A percentile compares a stretch with the other conserved stretches of the same genome.
These are phyloP conservation scores for Fusarium drepaniforme DNA, from an alignment of 2,329 filamentous ascomycete species.

Conservation along the genomic window DNA sequence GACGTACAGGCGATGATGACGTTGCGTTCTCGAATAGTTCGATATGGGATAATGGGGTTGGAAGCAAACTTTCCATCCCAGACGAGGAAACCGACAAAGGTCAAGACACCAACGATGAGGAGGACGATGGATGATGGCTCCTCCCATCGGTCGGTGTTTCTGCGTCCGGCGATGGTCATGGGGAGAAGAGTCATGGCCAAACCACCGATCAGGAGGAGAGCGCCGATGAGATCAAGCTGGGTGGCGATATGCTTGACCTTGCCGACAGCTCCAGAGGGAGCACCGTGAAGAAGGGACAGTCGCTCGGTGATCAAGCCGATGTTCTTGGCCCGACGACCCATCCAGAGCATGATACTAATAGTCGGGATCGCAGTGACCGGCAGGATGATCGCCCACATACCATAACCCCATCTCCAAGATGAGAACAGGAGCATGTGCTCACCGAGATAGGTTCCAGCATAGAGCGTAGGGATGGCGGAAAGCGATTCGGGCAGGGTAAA, in stretches of 20 bases:
- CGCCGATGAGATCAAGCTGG: slow-evolving; percentile 23
- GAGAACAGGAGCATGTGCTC: slow-evolving; percentile 27
- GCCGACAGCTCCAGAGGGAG: neutral
- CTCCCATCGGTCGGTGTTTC: slow-evolving; percentile 32
- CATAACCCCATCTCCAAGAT: slow-evolving; percentile 32
- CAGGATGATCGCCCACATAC: slow-evolving; percentile 28
- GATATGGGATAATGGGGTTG: slow-evolving; percentile 28
- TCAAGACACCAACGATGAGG: slow-evolving; percentile 15
- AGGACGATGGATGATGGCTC: slow-evolving; percentile 28
- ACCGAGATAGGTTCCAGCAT: slow-evolving; percentile 33
- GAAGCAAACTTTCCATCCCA: slow-evolving; percentile 31
- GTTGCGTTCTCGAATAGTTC: slow-evolving; percentile 32
- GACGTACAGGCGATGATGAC: slow-evolving; percentile 32
- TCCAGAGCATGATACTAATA: slow-evolving; percentile 33
- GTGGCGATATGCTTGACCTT: slow-evolving; percentile 16
- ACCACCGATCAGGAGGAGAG: slow-evolving; percentile 26
- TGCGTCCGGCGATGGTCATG: slow-evolving; percentile 29
- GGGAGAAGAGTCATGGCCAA: slow-evolving; percentile 32
- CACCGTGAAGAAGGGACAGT: slow-evolving; percentile 9
- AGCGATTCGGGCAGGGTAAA: slow-evolving; percentile 34
- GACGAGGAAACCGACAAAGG: slow-evolving; percentile 16
- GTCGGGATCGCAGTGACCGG: slow-evolving; percentile 27
- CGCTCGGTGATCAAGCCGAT: slow-evolving; percentile 15
- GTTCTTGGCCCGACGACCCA: slow-evolving; percentile 13
- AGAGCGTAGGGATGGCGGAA: slow-evolving; percentile 30